Base-by-base conservation (phyloP, 441 rosid genomes). In the Jatropha podagrica region DNA sequence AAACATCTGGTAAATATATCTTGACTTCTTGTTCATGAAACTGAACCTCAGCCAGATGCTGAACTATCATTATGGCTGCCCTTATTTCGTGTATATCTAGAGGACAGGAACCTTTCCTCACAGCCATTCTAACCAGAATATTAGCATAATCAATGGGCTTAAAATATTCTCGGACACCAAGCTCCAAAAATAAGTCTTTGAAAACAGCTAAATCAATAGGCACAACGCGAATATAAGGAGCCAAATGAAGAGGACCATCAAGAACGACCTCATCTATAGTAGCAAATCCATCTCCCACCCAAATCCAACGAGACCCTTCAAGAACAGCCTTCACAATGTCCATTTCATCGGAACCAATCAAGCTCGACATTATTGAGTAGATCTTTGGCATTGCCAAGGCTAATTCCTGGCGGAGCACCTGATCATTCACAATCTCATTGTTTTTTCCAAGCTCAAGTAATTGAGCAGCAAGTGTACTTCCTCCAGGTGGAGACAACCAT, bases 211-310 rank as follows among this genome's bases (percentile, higher is more conserved):
- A 86, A 84, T 96, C 99, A 71, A 87, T 80, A 62, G 99, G 98
- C 82, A 96, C 84, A 80, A 96, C 95, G 58, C 99, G 97, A 79
- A 96, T 83, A 78, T 96, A 96, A 69, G 98, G 98, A 84, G 92
- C 92, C 90, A 96, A 88, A 81, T 92, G 98, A 86, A 96, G 90
- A 80, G 94, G 98, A 63, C 99, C 98, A 83, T 96, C 92, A 67
- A 96, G 97, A 79, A 93, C 99, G 82, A 96, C 98, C 91, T 96
- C 99, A 74, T 90, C 91, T 41, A 85, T 74, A 18, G 89, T 93
- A 77, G 99, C 95, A 90, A 96, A 96, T 76, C 99, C 99, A 89
- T 93, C 99, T 76, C 99, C 99, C 66, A 96, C 98, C 99, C 99
- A 96, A 77, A 96, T 90, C 99, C 99, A 96, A 79, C 98, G 94